phyloP scores from a whole-genome alignment of 176 grass and related monocot genomes.

The Oryza australiensis region DNA sequence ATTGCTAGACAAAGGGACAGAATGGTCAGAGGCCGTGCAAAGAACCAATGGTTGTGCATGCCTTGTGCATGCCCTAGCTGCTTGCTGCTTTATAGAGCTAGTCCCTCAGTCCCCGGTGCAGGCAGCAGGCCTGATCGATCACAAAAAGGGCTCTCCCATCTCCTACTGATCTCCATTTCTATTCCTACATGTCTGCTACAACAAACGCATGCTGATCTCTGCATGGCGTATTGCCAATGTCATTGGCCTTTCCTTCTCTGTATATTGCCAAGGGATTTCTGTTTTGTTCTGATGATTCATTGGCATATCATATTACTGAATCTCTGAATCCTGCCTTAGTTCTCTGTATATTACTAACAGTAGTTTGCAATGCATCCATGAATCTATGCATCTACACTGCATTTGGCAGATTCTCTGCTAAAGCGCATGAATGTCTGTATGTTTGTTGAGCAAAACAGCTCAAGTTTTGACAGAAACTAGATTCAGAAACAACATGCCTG shows the following conservation, averaged over 20 bases:
- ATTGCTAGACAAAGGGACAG: constrained; percentile 75
- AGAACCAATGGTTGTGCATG: constrained; percentile 30
- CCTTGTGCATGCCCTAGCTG: constrained; percentile 35
- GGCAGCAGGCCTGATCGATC: constrained; percentile 47
- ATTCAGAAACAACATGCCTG: background rate
- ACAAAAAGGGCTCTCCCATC: constrained; percentile 42
- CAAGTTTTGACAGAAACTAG: background rate
- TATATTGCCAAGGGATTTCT: background rate
- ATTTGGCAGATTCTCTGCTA: background rate
- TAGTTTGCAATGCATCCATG: background rate
- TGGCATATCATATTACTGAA: background rate
- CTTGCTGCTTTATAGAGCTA: constrained; percentile 20
- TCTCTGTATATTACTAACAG: background rate
- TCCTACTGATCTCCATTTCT: constrained; percentile 24
- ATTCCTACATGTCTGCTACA: background rate
- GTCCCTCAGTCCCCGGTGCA: constrained; percentile 28
- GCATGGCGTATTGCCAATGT: constrained; percentile 20
- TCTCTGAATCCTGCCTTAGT: background rate
- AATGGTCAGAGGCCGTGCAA: constrained; percentile 51
- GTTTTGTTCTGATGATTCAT: background rate
- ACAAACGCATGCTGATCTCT: background rate
- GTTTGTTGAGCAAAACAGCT: background rate
- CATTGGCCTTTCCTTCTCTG: background rate
- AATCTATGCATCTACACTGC: background rate
- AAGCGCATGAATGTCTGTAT: background rate